Evolutionary conservation across 2,329 filamentous ascomycete genomes (phyloP), one percentile per base, ranked within the genome.

Genomic region (Penicillium sp.): DNA sequence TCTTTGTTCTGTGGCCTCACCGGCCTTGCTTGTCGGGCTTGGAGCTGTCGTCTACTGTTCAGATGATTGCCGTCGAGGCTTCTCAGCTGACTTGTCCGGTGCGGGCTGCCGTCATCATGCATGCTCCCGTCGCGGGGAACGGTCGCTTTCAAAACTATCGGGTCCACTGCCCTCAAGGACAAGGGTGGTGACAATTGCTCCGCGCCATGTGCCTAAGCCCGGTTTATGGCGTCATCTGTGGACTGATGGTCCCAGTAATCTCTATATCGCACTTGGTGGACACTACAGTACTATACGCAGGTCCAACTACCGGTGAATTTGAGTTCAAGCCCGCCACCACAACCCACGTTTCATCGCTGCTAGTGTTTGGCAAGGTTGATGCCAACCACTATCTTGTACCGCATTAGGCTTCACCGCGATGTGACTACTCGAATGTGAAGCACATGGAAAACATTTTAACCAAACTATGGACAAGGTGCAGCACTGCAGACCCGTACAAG

Each of bases 31-130:
- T 42, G 42, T 34, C 47, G 15, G 47, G 17, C 10, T 49, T 20
- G 17, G 45, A 49, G 28, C 28, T 56, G 28, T 52, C 25, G 10
- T 15, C 41, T 38, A 37, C 15, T 38, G n/a, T 34, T 54, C 45
- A 50, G 45, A 48, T 55, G 22, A 55, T 62, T 17, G 34, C 20
- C 14, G 22, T 38, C 8, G 14, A 54, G 43, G 11, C 22, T 15
- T 58, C 63, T 64, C 62, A 63, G 55, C 52, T 65, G 63, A 65
- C 60, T 45, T 22, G 5, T 20, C 31, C 43, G 35, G 48, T 59
- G 43, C 43, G 31, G 54, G 51, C 54, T 56, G 45, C 43, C 60
- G 63, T 65, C 63, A 65, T 63, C 54, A 34, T 64, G 62, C 62
- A 65, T 55, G 47, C 14, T 58, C 28, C 12, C n/a, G 55, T 57